Percentiles rank a stretch among this genome's conserved stretches.
Conservation (phyloP, 192 early-diverging fungal genomes). For the Linnemannia exigua region DNA sequence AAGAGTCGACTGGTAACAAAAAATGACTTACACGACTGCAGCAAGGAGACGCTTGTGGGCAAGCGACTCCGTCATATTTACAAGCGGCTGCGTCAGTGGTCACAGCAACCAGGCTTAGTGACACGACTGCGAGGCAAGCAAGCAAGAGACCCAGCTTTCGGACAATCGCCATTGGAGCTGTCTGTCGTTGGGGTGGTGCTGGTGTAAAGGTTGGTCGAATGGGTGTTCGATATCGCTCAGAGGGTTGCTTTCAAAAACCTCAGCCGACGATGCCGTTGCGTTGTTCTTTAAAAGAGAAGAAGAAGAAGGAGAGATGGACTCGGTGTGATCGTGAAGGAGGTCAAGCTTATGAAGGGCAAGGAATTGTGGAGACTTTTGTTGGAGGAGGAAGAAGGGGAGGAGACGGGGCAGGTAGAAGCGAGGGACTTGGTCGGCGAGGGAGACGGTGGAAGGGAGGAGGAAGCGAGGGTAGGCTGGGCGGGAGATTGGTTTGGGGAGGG, state of each 20-base stretch:
- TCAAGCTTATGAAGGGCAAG: constrained; percentile 24
- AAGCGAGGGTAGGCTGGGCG: constrained; percentile 32
- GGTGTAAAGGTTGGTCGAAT: constrained; percentile 3
- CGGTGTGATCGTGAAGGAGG: constrained; percentile 13
- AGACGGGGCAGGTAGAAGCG: constrained; percentile 28
- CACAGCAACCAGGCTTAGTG: constrained; percentile 12
- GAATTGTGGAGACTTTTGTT: constrained; percentile 29
- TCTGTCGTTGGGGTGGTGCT: neutral
- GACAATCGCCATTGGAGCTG: constrained; percentile 34
- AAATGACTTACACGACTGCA: constrained; percentile 42
- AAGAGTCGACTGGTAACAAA: neutral
- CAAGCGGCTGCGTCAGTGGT: constrained; percentile 36
- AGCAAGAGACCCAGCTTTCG: constrained; percentile 50
- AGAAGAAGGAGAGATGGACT: constrained; percentile 23
- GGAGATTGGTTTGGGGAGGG: constrained; percentile 26
- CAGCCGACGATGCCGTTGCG: neutral
- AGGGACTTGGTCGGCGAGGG: constrained; percentile 20
- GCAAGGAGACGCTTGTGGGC: constrained; percentile 46
- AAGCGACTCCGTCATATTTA: constrained; percentile 36
- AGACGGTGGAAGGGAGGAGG: constrained; percentile 28
- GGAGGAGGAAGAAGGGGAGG: constrained; percentile 24
- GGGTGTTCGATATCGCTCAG: neutral
- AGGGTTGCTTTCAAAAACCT: neutral
- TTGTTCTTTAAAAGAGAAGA: neutral
- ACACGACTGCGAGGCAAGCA: constrained; percentile 40